Conservation (phyloP, 2,329 filamentous ascomycete genomes). For the Raffaelea deltoideospora region DNA sequence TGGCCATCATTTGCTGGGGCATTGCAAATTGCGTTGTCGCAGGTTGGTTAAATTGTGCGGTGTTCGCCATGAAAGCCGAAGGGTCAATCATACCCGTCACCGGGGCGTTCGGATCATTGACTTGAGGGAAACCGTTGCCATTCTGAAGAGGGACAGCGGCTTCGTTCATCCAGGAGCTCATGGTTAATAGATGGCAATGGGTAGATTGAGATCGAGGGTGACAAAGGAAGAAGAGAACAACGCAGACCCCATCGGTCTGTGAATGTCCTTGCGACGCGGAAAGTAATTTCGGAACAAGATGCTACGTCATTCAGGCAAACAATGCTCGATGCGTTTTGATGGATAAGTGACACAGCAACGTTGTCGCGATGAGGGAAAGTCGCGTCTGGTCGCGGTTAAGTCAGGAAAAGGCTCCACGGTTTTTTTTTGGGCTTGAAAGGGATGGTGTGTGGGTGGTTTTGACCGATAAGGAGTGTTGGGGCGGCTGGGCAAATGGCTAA, state of each 20-base stretch:
- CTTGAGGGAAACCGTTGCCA: constrained; percentile 52
- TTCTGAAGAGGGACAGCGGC: constrained; percentile 52
- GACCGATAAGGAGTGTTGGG: constrained; percentile 1
- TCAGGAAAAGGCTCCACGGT: constrained; percentile 18
- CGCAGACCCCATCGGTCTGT: background rate
- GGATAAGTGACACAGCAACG: constrained; percentile 30
- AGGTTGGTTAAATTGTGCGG: constrained; percentile 42
- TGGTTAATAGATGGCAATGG: constrained; percentile 26
- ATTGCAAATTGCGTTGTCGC: constrained; percentile 38
- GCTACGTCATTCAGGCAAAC: constrained; percentile 21
- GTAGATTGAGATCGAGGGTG: constrained; percentile 1
- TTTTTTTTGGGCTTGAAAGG: constrained; percentile 11
- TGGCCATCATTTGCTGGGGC: constrained; percentile 41
- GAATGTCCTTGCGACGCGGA: constrained; percentile 24
- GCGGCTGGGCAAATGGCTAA: background rate
- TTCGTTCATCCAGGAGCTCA: constrained; percentile 62
- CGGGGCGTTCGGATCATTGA: constrained; percentile 41
- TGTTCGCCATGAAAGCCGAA: constrained; percentile 45
- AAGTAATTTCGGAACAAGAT: constrained; percentile 25
- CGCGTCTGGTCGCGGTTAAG: constrained; percentile 26
- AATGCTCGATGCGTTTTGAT: constrained; percentile 14
- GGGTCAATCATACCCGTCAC: constrained; percentile 48
- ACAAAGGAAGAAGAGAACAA: background rate
- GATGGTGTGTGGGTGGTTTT: constrained; percentile 4
- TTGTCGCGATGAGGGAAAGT: constrained; percentile 25